Base-by-base conservation (phyloP, 345 rosid species). In the Barbarea vulgaris region DNA sequence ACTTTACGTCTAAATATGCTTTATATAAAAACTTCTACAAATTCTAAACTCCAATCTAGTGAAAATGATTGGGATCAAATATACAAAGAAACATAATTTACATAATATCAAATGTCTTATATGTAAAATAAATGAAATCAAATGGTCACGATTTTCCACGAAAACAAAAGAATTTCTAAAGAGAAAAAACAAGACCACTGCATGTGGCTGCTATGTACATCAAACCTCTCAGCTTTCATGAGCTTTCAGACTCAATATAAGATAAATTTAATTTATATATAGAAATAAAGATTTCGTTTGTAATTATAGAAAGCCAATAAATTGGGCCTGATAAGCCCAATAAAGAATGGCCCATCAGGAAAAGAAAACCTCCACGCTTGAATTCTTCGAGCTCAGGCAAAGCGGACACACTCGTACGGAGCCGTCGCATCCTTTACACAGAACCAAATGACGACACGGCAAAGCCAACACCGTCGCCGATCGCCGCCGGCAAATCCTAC, bases 391-490 rank as follows among this genome's bases (percentile, higher is more conserved):
- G 67, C 71, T 63, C 74, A 81, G 84, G 85, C 98, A 93, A 21
- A 91, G 79, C 27, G 98, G 98, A 86, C 98, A 93, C 21, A 86
- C 82, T 15, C 77, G 81, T 15, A 80, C 89, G 60, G 83, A 73
- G 18, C 77, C 84, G 75, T 91, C 90, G 64, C 98, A 93, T 46
- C 67, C 90, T 75, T 81, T 78, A 78, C 98, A 93, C 2, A 90
- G 62, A 54, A 88, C 82, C 46, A 93, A 87, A 82, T 93, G 98
- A 58, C 97, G 96, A 80, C 98, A 93, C 76, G 98, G 97, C 86
- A 93, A 56, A 77, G 87, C 81, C 55, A 93, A 83, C 77, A 93
- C 95, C 76, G 91, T 69, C 68, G 96, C 96, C 39, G 73, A 75
- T 47, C 90, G 66, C 68, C 72, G 80, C 73, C 84, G 66, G 71